phyloP scores from a whole-genome alignment of 139 green algal species.

The Zygnema cylindricum region DNA sequence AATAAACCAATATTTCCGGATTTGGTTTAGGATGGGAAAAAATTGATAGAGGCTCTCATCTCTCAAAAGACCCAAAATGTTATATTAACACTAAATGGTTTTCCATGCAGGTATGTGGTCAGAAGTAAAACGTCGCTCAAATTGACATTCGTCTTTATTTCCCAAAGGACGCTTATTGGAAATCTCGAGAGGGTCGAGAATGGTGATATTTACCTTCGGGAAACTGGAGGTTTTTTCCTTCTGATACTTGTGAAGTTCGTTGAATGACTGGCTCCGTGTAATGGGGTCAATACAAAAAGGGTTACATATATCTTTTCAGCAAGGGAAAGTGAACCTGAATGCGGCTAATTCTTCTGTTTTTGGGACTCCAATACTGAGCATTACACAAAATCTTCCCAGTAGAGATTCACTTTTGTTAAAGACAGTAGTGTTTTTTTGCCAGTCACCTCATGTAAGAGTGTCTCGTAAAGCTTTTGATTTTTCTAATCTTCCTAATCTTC shows the following conservation, averaged over 20 bases:
- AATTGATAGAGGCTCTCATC: neutral
- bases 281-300: neutral
- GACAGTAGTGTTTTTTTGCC: too few species aligned
- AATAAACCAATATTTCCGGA: neutral
- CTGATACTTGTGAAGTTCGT: neutral
- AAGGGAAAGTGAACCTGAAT: too few species aligned
- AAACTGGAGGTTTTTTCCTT: neutral
- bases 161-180: too few species aligned
- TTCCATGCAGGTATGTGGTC: neutral
- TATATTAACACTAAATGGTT: neutral
- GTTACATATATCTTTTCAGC: too few species aligned
- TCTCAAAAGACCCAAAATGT: neutral
- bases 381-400: too few species aligned
- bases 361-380: too few species aligned
- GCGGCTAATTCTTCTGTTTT: too few species aligned
- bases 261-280: neutral
- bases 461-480: neutral
- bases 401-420: too few species aligned
- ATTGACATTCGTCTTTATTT: neutral
- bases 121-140: neutral
- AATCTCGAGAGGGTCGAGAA: too few species aligned
- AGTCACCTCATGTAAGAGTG: too few species aligned
- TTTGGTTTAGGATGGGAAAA: neutral
- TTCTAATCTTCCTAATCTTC: neutral
- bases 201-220: neutral